Base-by-base conservation (phyloP, 1,284 basidiomycete genomes). In the Tylopilus orsonianus region DNA sequence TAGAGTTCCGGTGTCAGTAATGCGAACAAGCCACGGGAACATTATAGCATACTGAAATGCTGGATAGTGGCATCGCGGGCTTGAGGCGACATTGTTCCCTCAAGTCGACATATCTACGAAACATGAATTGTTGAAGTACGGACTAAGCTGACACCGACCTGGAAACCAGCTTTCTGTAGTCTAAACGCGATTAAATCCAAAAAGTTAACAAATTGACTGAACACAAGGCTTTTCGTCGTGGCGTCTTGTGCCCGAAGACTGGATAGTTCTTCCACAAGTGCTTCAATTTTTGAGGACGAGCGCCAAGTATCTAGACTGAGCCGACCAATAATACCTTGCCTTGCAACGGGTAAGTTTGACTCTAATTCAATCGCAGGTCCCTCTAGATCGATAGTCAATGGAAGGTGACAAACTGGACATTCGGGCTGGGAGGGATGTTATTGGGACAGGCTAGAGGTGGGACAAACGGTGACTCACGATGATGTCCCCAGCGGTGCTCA, bases 41-140 rank as follows among this genome's bases (percentile, higher is more conserved):
- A 7, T 35, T 29, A 12, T 18, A 29, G 69, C 85, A 41, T 62
- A 93, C 91, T 96, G 68, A 97, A 97, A 67, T 97, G 82, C 67
- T 94, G 85, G 64, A 97, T 96, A 7, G 94, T 97, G 1, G 91
- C 88, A 70, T 98, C 92, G 56, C 96, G 83, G 47, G 95, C 94
- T 65, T 96, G 90, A 14, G 96, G 96, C 18, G 87, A 89, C 96
- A 99, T 99, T 18, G 90, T 93, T 44, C 97, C 97, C 69, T 98
- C 93, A 38, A 99, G 74, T 33, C 97, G 87, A 64, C 94, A 98
- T 48, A 97, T 84, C 85, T 95, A 63, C 69, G 55, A n/a, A 40
- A 16, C n/a, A 44, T 48, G 23, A 42, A 34, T 14, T 30, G 5
- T 6, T 12, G 19, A 39, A 44, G 29, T 8, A 2, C 9, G 9